These are phyloP conservation scores for Apiotrichum brassicae DNA, from an alignment of 1,284 basidiomycete species.

Conservation along the genomic window DNA sequence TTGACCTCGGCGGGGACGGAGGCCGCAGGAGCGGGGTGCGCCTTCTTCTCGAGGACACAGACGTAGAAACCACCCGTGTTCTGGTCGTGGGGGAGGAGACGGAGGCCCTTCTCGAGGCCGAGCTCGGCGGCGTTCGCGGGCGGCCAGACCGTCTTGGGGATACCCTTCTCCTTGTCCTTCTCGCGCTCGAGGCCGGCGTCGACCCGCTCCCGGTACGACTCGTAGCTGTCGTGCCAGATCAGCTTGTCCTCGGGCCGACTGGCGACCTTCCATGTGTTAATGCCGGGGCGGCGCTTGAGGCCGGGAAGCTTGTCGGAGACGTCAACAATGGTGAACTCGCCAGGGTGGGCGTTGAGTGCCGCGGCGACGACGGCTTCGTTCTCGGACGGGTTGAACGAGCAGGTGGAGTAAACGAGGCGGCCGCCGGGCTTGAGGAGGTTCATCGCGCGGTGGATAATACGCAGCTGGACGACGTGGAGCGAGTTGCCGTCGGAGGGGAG, in stretches of 20 bases:
- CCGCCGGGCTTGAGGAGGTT: slow-evolving; percentile 78
- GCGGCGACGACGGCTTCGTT: slow-evolving; percentile 95
- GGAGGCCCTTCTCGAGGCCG: slow-evolving; percentile 64
- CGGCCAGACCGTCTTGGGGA: slow-evolving; percentile 72
- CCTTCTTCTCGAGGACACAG: slow-evolving; percentile 66
- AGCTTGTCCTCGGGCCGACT: slow-evolving; percentile 27
- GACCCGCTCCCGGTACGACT: slow-evolving; percentile 26
- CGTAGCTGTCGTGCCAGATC: slow-evolving; percentile 35
- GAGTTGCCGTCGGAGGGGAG: slow-evolving; percentile 81
- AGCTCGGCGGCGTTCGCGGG: slow-evolving; percentile 59
- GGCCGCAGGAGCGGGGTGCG: neutral
- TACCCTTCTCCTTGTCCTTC: slow-evolving; percentile 48
- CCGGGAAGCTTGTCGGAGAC: slow-evolving; percentile 64
- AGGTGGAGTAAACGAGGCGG: slow-evolving; percentile 94
- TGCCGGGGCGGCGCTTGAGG: slow-evolving; percentile 67
- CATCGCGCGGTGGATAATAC: slow-evolving; percentile 89
- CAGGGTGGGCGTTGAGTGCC: slow-evolving; percentile 64
- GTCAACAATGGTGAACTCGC: slow-evolving; percentile 80
- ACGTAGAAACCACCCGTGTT: slow-evolving; percentile 98
- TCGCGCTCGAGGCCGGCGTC: slow-evolving; percentile 27
- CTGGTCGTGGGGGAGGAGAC: slow-evolving; percentile 91
- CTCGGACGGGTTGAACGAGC: slow-evolving; percentile 93
- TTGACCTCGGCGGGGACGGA: neutral
- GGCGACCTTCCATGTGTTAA: slow-evolving; percentile 66
- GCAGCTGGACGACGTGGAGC: slow-evolving; percentile 84